Evolutionary conservation across 805 yeast genomes (phyloP), one percentile per base, ranked within the genome.

Genomic region (Saturnispora serradocipensis): DNA sequence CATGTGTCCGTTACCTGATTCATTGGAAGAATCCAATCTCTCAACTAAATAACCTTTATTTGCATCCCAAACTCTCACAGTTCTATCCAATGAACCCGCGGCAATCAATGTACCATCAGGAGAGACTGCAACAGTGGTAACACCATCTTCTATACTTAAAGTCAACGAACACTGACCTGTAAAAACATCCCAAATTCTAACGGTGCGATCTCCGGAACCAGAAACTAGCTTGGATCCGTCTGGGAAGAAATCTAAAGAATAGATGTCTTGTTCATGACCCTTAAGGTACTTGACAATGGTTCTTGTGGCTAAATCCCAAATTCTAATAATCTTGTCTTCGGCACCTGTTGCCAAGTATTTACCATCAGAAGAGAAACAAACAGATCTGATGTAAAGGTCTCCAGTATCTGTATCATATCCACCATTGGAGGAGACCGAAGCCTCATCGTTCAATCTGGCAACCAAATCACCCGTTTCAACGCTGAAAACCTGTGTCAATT

Each of bases 191-290:
- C 99, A 91, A 63, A 93, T 85, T 66, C 97, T 80, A 35, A 91
- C 97, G 16, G 97, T 88, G 62, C 96, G 81, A 71, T 91, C 99
- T 53, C 99, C 99, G 15, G 95, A 84, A 38, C 99, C 99, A 18
- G 95, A 85, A 28, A 91, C 97, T 60, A 91, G 78, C 66, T 89
- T 86, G 59, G 89, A 80, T 49, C 99, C 98, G 61, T 88, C 89
- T 46, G 96, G 91, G 78, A 91, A 87, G 68, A 87, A 93, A 70
- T 88, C 97, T 59, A 91, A 76, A 11, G 97, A 90, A 71, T 91
- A 93, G 59, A 91, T 90, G 71, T 91, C 99, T 73, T 93, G 99
- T 68, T 90, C 97, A 67, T 91, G 98, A 49, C 99, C 99, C 56
- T 83, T 77, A 66, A 91, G 75, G 59, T 87, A 84, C 70, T 86